Percentiles rank a stretch among this genome's conserved stretches.
Evolutionary conservation across 164 flowering plant species (phyloP).

Genomic region (Euptelea pleiosperma): DNA sequence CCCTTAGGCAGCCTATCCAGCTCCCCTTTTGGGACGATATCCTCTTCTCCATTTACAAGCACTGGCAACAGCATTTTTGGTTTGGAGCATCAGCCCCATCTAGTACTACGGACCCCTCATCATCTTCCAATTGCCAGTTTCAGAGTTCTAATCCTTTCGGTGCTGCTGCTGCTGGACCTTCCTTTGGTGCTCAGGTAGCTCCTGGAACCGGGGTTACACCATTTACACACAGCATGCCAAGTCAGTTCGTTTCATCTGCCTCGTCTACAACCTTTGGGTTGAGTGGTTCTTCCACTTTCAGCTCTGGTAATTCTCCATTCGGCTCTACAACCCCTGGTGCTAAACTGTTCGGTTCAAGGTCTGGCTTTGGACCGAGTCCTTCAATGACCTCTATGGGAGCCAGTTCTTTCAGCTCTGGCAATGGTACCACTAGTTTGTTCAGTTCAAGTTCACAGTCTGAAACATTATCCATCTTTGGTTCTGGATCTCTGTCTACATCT

Average conservation of each 20-base stretch:
- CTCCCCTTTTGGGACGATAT: constrained; percentile 26
- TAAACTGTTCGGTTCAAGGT: constrained; percentile 29
- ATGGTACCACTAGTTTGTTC: constrained; percentile 20
- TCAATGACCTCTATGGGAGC: constrained; percentile 19
- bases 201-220: constrained; percentile 28
- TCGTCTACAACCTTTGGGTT: constrained; percentile 41
- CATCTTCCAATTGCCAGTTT: constrained; percentile 29
- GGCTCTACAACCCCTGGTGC: constrained; percentile 38
- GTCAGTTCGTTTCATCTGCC: constrained; percentile 49
- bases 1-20: constrained; percentile 24
- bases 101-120: constrained; percentile 11
- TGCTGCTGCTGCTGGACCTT: constrained; percentile 27
- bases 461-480: constrained; percentile 32
- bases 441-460: constrained; percentile 36
- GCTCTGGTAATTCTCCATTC: constrained; percentile 36
- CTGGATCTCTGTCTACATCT: constrained; percentile 31
- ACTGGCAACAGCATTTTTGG: constrained; percentile 36
- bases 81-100: constrained; percentile 33
- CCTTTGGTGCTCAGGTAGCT: constrained; percentile 27
- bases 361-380: constrained; percentile 37
- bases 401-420: constrained; percentile 21
- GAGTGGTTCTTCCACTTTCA: constrained; percentile 31
- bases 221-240: constrained; percentile 32
- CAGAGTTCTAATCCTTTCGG: constrained; percentile 29
- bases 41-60: constrained; percentile 23